Conservation (phyloP, 2,329 filamentous ascomycete genomes). For the Chrysosporium queenslandicum region DNA sequence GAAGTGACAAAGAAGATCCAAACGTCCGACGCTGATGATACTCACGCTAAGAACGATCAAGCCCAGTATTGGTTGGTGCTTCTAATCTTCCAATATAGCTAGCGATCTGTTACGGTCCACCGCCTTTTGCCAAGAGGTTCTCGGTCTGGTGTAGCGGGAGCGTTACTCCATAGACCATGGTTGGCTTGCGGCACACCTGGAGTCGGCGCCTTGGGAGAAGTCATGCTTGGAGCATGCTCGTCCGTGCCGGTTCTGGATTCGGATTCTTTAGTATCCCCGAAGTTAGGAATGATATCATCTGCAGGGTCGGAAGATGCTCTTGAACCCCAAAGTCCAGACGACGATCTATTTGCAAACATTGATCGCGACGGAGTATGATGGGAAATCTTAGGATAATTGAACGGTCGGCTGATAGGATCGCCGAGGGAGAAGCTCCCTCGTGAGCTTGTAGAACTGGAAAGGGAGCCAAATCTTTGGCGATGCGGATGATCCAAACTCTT, state of each 20-base stretch:
- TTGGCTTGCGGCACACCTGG: neutral
- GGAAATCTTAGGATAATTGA: constrained; percentile 2
- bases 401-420: neutral
- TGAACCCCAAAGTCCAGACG: constrained; percentile 32
- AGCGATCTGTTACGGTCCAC: constrained; percentile 14
- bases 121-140: constrained; percentile 11
- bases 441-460: constrained; percentile 19
- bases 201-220: neutral
- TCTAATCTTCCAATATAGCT: neutral
- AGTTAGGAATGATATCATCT: constrained; percentile 32
- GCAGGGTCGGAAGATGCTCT: constrained; percentile 19
- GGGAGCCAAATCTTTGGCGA: constrained; percentile 27
- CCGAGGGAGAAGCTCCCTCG: constrained; percentile 23
- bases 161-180: constrained; percentile 6
- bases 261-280: constrained; percentile 20
- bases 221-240: neutral
- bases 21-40: neutral
- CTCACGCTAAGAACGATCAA: neutral
- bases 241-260: neutral
- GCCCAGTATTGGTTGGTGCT: too few species aligned
- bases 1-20: neutral
- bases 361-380: constrained; percentile 16
- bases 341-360: constrained; percentile 14
- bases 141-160: neutral
- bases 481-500: constrained; percentile 22